Conservation (phyloP, 2,329 filamentous ascomycete species). For the Ascochyta clinopodiicola region DNA sequence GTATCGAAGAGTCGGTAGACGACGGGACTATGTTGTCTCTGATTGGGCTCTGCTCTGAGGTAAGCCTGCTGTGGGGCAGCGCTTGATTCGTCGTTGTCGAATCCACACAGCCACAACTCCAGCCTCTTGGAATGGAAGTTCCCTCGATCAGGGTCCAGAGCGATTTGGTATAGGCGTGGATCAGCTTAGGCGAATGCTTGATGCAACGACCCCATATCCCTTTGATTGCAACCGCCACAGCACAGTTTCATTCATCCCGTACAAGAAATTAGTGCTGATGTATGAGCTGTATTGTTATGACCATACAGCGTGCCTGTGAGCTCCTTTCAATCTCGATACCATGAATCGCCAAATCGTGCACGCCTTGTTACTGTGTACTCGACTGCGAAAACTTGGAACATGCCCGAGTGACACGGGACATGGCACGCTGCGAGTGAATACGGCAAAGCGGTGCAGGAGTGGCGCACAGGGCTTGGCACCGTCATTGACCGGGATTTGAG, state of each 20-base stretch:
- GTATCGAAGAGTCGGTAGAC: no score
- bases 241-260: background rate
- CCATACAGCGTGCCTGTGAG: background rate
- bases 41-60: no score
- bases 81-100: background rate
- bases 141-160: background rate
- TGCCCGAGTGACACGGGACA: background rate
- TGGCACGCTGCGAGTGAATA: constrained; percentile 5
- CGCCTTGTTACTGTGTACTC: background rate
- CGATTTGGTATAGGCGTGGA: background rate
- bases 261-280: background rate
- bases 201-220: background rate
- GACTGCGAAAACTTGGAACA: constrained; percentile 5
- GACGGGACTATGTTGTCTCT: no score
- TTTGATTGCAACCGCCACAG: background rate
- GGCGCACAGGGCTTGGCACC: constrained; percentile 8
- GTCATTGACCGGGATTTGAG: constrained; percentile 10
- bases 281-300: background rate
- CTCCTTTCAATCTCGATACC: background rate
- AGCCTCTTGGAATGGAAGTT: background rate
- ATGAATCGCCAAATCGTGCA: background rate
- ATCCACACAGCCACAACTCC: constrained; percentile 1
- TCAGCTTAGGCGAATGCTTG: background rate
- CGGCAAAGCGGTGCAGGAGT: constrained; percentile 1
- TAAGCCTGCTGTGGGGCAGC: no score